Evolutionary conservation across 2,329 filamentous ascomycete genomes (phyloP).

Genomic region (Colletotrichum shisoi): DNA sequence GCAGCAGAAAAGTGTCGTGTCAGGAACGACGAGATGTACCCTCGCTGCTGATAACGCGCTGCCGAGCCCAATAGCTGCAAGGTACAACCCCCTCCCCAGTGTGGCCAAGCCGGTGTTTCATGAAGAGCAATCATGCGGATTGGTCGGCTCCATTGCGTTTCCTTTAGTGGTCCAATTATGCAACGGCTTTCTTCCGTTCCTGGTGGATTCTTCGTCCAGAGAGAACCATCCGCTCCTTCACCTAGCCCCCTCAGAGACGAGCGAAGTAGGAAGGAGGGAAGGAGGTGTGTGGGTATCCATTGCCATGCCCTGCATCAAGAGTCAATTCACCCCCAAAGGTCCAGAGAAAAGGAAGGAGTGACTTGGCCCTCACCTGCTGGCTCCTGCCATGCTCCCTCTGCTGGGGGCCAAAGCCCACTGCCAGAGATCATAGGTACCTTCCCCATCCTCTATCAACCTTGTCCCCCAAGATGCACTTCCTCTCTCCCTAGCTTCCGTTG

Average conservation of each 20-base stretch:
- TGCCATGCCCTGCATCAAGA: slow-evolving; percentile 16
- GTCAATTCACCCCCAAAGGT: slow-evolving; percentile 11
- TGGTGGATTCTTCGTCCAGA: slow-evolving; percentile 11
- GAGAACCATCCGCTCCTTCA: slow-evolving; percentile 11
- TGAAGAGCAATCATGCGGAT: slow-evolving; percentile 23
- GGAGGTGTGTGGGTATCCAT: slow-evolving; percentile 25
- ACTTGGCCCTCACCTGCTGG: slow-evolving; percentile 1
- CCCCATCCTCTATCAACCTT: slow-evolving; percentile 26
- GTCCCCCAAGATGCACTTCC: slow-evolving; percentile 23
- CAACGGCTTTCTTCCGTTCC: slow-evolving; percentile 22
- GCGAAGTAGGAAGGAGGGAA: slow-evolving; percentile 22
- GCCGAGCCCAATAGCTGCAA: slow-evolving; percentile 25
- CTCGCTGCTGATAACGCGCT: not conserved
- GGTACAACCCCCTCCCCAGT: slow-evolving; percentile 22
- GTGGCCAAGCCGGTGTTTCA: slow-evolving; percentile 37
- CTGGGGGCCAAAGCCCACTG: slow-evolving; percentile 15
- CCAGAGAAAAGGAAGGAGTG: slow-evolving; percentile 17
- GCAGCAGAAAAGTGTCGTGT: not conserved
- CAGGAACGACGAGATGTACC: slow-evolving; percentile 14
- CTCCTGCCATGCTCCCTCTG: slow-evolving; percentile 7
- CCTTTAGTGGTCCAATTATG: slow-evolving; percentile 27
- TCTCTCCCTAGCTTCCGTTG: slow-evolving; percentile 10
- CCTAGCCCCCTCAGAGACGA: not conserved
- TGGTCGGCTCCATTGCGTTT: slow-evolving; percentile 31
- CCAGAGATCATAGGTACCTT: not conserved